Conservation (phyloP, 768 basidiomycete genomes). For the Amanita jacksonii region DNA sequence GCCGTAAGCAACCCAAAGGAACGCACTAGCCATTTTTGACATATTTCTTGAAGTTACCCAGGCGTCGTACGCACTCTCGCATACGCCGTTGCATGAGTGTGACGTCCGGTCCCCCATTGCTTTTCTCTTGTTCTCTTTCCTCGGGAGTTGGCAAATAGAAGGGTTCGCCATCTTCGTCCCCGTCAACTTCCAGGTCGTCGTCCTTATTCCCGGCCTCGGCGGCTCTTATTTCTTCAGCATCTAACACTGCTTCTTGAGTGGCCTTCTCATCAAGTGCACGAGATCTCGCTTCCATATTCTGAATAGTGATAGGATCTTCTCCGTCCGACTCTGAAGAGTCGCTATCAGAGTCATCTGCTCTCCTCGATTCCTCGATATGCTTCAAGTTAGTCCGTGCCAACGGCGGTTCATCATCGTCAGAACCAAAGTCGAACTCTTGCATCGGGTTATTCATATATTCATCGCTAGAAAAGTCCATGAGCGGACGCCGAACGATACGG, state of each 20-base stretch:
- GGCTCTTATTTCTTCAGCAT: constrained; percentile 53
- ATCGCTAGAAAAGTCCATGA: constrained; percentile 25
- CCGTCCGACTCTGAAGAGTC: constrained; percentile 35
- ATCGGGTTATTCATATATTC: constrained; percentile 39
- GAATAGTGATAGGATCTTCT: constrained; percentile 53
- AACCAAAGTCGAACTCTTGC: constrained; percentile 57
- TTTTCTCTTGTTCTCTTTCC: constrained; percentile 67
- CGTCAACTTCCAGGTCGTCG: constrained; percentile 28
- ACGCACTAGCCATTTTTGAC: constrained; percentile 61
- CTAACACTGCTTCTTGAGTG: constrained; percentile 58
- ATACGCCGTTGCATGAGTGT: constrained; percentile 72
- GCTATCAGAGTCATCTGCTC: constrained; percentile 29
- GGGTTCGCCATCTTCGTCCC: constrained; percentile 32
- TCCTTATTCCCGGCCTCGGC: constrained; percentile 36
- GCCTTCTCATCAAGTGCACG: constrained; percentile 64
- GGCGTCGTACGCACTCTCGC: constrained; percentile 62
- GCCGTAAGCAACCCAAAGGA: background rate
- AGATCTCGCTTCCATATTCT: constrained; percentile 77
- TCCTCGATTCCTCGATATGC: constrained; percentile 35
- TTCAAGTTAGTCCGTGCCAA: constrained; percentile 43
- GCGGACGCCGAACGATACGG: background rate
- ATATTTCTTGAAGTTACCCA: constrained; percentile 62
- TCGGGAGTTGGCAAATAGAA: constrained; percentile 64
- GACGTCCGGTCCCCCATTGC: constrained; percentile 58
- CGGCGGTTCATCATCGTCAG: constrained; percentile 38